Conservation (phyloP, 1,284 basidiomycete species). For the Boletus smithii region DNA sequence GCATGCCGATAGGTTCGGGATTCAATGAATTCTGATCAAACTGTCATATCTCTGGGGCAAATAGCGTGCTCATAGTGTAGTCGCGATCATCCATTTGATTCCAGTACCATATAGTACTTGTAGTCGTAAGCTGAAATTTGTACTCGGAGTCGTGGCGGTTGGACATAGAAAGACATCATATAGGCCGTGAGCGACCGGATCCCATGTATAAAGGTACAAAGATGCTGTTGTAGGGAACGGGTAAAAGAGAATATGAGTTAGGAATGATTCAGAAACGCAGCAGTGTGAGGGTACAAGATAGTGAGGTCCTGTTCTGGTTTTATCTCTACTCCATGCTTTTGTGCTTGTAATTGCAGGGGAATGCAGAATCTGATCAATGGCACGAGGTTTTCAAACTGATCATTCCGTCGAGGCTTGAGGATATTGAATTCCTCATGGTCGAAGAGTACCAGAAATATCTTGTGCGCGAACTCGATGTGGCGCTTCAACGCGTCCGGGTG, state of each 20-base stretch:
- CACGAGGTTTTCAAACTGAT: neutral
- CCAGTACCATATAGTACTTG: too few relatives aligned
- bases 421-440: neutral
- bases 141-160: too few relatives aligned
- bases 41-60: too few relatives aligned
- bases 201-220: too few relatives aligned
- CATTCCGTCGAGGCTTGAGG: neutral
- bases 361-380: neutral
- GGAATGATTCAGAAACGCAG: neutral
- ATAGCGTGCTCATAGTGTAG: too few relatives aligned
- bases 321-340: neutral
- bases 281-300: neutral
- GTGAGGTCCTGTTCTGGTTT: neutral
- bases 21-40: too few relatives aligned
- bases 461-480: neutral
- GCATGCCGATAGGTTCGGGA: too few relatives aligned
- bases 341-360: neutral
- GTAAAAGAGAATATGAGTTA: neutral
- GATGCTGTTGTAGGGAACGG: too few relatives aligned
- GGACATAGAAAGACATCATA: too few relatives aligned
- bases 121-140: too few relatives aligned
- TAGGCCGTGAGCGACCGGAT: too few relatives aligned
- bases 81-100: too few relatives aligned
- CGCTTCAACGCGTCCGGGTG: slow-evolving; percentile 10
- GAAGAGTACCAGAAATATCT: neutral